Base-by-base conservation (phyloP, 2,329 filamentous ascomycete genomes). In the Clarireedia hainanense region DNA sequence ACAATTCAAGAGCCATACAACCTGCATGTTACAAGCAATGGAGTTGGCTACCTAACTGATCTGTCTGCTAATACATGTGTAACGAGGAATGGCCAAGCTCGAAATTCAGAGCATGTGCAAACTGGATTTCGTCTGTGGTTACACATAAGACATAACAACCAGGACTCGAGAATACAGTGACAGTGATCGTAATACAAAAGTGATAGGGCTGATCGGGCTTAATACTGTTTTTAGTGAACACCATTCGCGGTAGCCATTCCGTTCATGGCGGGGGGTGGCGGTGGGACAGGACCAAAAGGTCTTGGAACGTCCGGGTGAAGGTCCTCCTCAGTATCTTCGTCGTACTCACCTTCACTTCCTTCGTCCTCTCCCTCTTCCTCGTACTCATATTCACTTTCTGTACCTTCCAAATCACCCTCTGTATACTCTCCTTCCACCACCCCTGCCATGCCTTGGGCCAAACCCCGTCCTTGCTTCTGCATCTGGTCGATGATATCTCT, bases 401-500 rank as follows among this genome's bases (percentile, higher is more conserved):
- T 80, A 26, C 75, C 79, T 50, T 80, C 80, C 55, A 71, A 64
- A 50, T 75, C 74, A 45, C 73, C 74, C 63, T 79, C 79, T 30
- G 81, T 78, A 62, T 85, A 84, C 51, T 80, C 78, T 70, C 63
- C 79, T 69, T 83, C 84, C 61, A 81, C 76, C 61, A 80, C 81
- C 61, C 75, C 79, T 55, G 75, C 80, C 73, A 81, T 76, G 57
- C 83, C 84, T 57, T 88, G 80, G 4, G 81, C 78, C 52, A 84
- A 80, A 55, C 90, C 90, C 58, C 92, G 85, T 15, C 92, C 91
- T 68, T 96, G 91, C 62, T 89, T 88, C 72, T 97, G 92, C 90
- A 97, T 96, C 66, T 91, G 89, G 60, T 94, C 88, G 73, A 95
- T 96, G 66, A 97, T 88, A 69, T 89, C 91, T 73, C 92, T 92